A percentile compares a stretch with the other conserved stretches of the same genome.
Conservation (phyloP, 2,329 filamentous ascomycete species). For the Cryoendolithus antarcticus region DNA sequence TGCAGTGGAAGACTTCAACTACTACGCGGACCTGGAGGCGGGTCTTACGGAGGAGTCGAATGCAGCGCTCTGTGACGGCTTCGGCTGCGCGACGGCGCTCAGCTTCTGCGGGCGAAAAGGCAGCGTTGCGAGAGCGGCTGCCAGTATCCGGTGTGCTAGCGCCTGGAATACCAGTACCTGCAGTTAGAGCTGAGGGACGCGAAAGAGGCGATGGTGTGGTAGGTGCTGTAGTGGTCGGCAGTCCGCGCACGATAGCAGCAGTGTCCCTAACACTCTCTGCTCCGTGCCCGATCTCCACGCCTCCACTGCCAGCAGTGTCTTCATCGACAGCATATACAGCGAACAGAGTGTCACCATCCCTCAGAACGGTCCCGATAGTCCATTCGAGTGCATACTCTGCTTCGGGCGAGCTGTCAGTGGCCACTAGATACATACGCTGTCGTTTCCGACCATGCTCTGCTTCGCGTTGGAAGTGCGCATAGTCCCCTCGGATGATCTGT, state of each 20-base stretch:
- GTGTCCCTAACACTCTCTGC: slow-evolving; percentile 65
- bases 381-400: slow-evolving; percentile 92
- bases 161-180: too few species aligned
- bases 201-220: slow-evolving; percentile 8
- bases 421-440: slow-evolving; percentile 85
- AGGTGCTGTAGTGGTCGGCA: slow-evolving; percentile 32
- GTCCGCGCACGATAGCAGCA: slow-evolving; percentile 55
- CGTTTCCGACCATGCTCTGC: slow-evolving; percentile 67
- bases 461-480: slow-evolving; percentile 59
- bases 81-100: slow-evolving; percentile 73
- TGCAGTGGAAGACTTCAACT: slow-evolving; percentile 95
- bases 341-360: slow-evolving; percentile 87
- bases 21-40: slow-evolving; percentile 84
- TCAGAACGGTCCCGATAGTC: slow-evolving; percentile 88
- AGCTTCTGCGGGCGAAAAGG: slow-evolving; percentile 43
- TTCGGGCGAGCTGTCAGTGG: slow-evolving; percentile 87
- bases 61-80: slow-evolving; percentile 69
- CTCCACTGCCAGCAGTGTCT: slow-evolving; percentile 46
- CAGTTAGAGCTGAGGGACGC: slow-evolving; percentile 22
- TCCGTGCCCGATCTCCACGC: slow-evolving; percentile 55
- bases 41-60: slow-evolving; percentile 81
- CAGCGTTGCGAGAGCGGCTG: too few species aligned
- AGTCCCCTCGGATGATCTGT: slow-evolving; percentile 84
- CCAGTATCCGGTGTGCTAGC: too few species aligned
- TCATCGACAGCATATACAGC: slow-evolving; percentile 92